Evolutionary conservation across 2,329 filamentous ascomycete genomes (phyloP), one percentile per base, ranked within the genome.

Genomic region (Neofusicoccum parvum): DNA sequence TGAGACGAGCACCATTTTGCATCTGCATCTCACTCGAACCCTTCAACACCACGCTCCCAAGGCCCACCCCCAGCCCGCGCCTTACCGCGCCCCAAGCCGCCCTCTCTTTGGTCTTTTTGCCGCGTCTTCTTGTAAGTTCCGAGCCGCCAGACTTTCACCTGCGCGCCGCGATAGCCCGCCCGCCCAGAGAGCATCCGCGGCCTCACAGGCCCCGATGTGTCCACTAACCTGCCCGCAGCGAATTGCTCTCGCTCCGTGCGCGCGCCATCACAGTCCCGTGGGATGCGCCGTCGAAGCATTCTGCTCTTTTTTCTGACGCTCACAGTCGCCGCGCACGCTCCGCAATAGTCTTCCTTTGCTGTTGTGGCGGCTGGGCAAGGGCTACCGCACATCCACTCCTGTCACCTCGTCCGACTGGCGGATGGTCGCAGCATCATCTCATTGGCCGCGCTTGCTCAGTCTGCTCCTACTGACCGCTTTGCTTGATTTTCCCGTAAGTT

Each of bases 1-100:
- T 62, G 58, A 49, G 58, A 45, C 54, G 54, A 59, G 51, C 50
- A 48, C 23, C 62, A 64, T 64, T 64, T 64, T 64, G 62, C 54
- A 59, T 59, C 41, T 45, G 54, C 62, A 49, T 64, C 62, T 64
- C 43, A 58, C 63, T 37, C 63, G 45, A 65, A 17, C 63, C 62
- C 34, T 36, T 49, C 63, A 65, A 36, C 63, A 58, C 36, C 62
- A 5, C n/a, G 27, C 49, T 20, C 12, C 20, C 27, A 32, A 32
- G 3, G 9, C 54, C 54, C 54, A 10, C 54, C 20, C 32, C 20
- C 59, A 34, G 32, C 46, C 50, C 37, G 14, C 60, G 32, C 34
- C 23, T 7, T 6, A 4, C 48, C 10, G 7, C 12, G n/a, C 37
- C 60, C 27, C 12, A 4, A 51, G 23, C 27, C n/a, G 9, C 15